phyloP scores from a whole-genome alignment of 202 grass and related monocot species.

The Schoenoplectus tabernaemontani region DNA sequence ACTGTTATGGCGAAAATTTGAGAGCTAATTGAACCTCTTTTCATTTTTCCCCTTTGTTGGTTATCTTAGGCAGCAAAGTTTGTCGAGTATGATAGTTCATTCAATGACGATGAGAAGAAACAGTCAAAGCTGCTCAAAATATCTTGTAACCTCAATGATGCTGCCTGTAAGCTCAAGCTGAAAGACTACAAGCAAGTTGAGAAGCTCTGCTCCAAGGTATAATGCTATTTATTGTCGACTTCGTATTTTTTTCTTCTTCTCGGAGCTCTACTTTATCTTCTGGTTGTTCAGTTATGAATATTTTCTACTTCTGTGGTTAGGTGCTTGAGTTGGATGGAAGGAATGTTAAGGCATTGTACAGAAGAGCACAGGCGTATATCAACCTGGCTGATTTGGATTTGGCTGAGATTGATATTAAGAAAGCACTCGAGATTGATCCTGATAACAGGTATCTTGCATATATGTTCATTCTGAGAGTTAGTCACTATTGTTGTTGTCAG shows the following conservation, averaged over 20 bases:
- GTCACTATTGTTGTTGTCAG: not conserved
- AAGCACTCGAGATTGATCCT: constrained; percentile 78
- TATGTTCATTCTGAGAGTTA: not conserved
- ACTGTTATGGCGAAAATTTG: not conserved
- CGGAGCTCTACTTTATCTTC: not conserved
- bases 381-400: constrained; percentile 79
- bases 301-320: constrained; percentile 29
- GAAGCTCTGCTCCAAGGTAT: constrained; percentile 91
- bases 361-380: constrained; percentile 75
- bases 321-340: constrained; percentile 70
- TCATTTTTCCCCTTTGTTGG: not conserved
- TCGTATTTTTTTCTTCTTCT: not conserved
- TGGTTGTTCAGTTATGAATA: not conserved
- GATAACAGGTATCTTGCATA: constrained; percentile 43
- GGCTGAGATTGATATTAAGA: constrained; percentile 84
- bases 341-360: constrained; percentile 89
- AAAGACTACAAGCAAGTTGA: constrained; percentile 79
- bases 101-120: constrained; percentile 88
- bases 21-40: not conserved
- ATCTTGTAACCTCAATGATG: constrained; percentile 87
- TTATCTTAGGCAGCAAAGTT: constrained; percentile 56
- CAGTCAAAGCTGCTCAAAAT: constrained; percentile 85
- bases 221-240: not conserved
- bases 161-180: constrained; percentile 90
- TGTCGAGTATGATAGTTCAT: constrained; percentile 66